Evolutionary conservation across 2,329 filamentous ascomycete genomes (phyloP).

Genomic region (Zasmidium cellare): DNA sequence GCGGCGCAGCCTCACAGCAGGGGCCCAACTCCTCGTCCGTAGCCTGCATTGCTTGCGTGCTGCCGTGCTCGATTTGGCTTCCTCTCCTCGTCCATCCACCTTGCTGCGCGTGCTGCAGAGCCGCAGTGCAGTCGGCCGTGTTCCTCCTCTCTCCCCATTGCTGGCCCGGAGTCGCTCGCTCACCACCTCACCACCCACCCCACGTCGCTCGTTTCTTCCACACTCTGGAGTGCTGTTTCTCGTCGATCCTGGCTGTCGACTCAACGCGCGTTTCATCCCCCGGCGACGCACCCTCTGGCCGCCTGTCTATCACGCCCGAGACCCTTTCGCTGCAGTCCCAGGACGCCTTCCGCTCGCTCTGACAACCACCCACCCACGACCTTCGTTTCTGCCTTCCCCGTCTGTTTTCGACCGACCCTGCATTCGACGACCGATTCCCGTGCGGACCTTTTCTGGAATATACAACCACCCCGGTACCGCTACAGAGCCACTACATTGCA

Average conservation of each 20-base stretch:
- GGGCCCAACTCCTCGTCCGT: background rate
- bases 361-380: constrained; percentile 1
- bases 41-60: background rate
- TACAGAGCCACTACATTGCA: background rate
- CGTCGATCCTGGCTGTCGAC: background rate
- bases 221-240: background rate
- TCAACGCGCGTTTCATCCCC: constrained; percentile 4
- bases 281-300: background rate
- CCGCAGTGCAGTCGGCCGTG: constrained; percentile 1
- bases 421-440: background rate
- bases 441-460: background rate
- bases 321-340: background rate
- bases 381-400: constrained; percentile 5
- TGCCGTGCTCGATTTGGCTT: background rate
- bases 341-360: background rate
- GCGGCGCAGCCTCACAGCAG: background rate
- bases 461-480: background rate
- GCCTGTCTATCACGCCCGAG: background rate
- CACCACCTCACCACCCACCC: background rate
- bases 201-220: background rate
- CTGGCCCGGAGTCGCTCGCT: constrained; percentile 6
- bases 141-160: constrained; percentile 1
- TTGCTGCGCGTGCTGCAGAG: constrained; percentile 6
- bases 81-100: background rate
- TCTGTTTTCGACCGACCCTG: background rate